Conservation (phyloP, 306 rosid genomes). For the Malus asiatica region DNA sequence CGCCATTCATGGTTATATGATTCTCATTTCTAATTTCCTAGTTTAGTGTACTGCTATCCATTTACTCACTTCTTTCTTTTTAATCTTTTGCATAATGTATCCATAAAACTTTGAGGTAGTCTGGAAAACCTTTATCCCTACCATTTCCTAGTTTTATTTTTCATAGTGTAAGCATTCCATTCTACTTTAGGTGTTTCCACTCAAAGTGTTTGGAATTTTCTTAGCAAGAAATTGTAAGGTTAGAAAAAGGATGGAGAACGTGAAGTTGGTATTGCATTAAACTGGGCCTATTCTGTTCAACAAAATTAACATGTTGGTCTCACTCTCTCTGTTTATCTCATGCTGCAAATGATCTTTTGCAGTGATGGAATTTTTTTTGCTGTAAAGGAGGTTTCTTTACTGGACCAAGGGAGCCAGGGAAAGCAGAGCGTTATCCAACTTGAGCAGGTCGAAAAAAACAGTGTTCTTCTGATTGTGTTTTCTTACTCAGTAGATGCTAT, state of each 20-base stretch:
- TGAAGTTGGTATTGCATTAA: too few species aligned
- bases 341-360: slow-evolving; percentile 10
- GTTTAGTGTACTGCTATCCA: neutral
- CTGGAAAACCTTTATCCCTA: neutral
- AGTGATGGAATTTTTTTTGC: slow-evolving; percentile 59
- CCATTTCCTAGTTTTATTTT: neutral
- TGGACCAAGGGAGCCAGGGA: slow-evolving; percentile 50
- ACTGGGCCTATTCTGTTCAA: neutral
- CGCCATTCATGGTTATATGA: neutral
- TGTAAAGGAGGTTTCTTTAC: slow-evolving; percentile 55
- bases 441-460: slow-evolving; percentile 39
- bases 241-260: too few species aligned
- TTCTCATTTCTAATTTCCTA: neutral
- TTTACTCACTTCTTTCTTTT: neutral
- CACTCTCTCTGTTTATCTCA: neutral
- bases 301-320: neutral
- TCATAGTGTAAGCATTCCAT: neutral
- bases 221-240: too few species aligned
- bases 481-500: neutral
- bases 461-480: neutral
- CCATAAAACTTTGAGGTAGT: neutral
- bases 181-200: neutral
- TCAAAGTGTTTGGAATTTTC: too few species aligned
- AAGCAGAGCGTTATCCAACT: slow-evolving; percentile 49
- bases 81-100: neutral